phyloP scores from a whole-genome alignment of 2,329 filamentous ascomycete species.

The Capronia americana region DNA sequence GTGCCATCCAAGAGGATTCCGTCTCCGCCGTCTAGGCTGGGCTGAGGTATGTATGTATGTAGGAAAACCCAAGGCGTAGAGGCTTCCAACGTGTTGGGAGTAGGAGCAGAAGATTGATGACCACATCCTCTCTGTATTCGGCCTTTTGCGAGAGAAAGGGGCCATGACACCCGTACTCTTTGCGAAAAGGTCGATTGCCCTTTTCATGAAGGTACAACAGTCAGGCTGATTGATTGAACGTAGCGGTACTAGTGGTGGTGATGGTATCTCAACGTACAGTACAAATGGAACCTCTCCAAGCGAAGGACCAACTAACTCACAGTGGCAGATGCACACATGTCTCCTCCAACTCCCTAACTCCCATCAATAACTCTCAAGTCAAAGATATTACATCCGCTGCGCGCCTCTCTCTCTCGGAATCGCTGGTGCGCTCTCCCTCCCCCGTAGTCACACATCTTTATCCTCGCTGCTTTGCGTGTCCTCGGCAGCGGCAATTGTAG shows the following conservation, averaged over 20 bases:
- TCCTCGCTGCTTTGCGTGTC: background rate
- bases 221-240: background rate
- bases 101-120: too few relatives aligned
- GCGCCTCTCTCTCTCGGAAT: background rate
- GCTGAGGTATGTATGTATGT: too few relatives aligned
- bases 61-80: too few relatives aligned
- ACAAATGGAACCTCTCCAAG: conserved; percentile 3
- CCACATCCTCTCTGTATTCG: too few relatives aligned
- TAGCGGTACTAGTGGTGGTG: background rate
- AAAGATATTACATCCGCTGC: background rate
- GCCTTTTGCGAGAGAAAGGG: too few relatives aligned
- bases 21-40: too few relatives aligned
- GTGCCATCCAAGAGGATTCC: background rate
- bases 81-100: too few relatives aligned
- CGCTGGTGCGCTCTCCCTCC: background rate
- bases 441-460: background rate
- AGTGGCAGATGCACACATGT: background rate
- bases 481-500: background rate
- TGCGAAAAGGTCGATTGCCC: too few relatives aligned
- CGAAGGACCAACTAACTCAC: background rate
- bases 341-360: background rate
- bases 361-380: background rate
- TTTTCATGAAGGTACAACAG: background rate
- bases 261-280: conserved; percentile 3
- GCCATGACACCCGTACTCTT: background rate